Evolutionary conservation across 2,329 filamentous ascomycete species (phyloP).

Genomic region (Aureobasidium sp.): DNA sequence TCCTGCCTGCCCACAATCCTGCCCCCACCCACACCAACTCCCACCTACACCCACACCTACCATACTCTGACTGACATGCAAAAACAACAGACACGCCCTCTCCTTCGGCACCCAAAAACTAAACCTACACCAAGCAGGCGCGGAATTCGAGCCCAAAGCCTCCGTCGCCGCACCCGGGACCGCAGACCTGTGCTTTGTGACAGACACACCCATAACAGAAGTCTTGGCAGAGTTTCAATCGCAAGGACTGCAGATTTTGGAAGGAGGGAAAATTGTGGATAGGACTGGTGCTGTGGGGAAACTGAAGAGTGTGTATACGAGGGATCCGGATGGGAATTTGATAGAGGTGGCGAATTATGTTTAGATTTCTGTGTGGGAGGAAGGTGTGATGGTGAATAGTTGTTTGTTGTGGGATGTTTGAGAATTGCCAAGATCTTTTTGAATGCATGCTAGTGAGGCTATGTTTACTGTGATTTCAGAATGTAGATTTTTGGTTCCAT

Average conservation of each 20-base stretch:
- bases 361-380: too few species aligned
- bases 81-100: conserved; percentile 45
- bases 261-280: conserved; percentile 46
- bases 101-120: conserved; percentile 55
- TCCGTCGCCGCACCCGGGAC: conserved; percentile 47
- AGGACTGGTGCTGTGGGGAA: conserved; percentile 51
- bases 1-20: neutral
- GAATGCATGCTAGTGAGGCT: neutral
- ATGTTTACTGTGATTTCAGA: conserved; percentile 25
- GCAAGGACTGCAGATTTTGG: conserved; percentile 42
- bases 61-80: neutral
- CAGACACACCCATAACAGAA: conserved; percentile 44
- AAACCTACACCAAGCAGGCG: conserved; percentile 53
- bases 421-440: neutral
- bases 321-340: conserved; percentile 43
- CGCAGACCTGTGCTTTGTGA: conserved; percentile 55
- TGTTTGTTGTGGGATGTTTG: too few species aligned
- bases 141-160: conserved; percentile 56
- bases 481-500: conserved; percentile 35
- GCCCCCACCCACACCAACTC: neutral
- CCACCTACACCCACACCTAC: neutral
- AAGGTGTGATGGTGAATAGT: neutral
- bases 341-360: conserved; percentile 37
- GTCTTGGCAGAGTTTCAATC: conserved; percentile 38
- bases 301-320: conserved; percentile 52